A percentile compares a stretch with the other conserved stretches of the same genome.
Conservation (phyloP, 176 grass and related monocot genomes). For the Alopecurus myosuroides region DNA sequence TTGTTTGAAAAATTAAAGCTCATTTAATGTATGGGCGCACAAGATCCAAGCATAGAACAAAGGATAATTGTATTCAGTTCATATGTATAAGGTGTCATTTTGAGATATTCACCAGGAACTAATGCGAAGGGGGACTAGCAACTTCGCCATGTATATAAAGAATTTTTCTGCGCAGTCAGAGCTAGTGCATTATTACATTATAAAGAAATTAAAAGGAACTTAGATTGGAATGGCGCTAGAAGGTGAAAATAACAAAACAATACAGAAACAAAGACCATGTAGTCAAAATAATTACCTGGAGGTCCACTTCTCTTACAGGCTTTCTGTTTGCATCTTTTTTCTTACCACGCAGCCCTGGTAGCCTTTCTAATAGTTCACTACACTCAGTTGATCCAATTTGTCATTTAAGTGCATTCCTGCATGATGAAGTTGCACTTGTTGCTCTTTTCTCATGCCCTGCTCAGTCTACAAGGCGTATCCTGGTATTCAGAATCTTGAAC, state of each 20-base stretch:
- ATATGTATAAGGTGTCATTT: not conserved
- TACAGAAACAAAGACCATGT: not conserved
- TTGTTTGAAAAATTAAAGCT: not conserved
- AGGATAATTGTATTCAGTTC: not conserved
- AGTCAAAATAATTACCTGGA: constrained; percentile 17
- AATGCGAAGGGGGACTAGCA: not conserved
- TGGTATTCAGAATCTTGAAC: constrained; percentile 18
- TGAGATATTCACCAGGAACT: not conserved
- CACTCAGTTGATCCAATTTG: constrained; percentile 8
- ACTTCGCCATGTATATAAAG: constrained; percentile 7
- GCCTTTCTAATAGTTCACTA: not conserved
- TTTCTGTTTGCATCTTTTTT: constrained; percentile 9
- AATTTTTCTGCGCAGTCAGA: not conserved
- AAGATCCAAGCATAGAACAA: not conserved
- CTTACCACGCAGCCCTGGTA: not conserved
- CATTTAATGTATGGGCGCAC: not conserved
- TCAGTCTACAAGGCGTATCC: not conserved
- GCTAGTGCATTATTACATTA: not conserved
- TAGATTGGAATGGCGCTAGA: not conserved
- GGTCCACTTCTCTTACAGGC: not conserved
- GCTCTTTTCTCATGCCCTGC: constrained; percentile 6
- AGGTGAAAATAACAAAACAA: not conserved
- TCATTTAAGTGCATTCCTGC: not conserved
- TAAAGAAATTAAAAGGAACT: not conserved
- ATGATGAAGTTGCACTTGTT: not conserved